Evolutionary conservation across 257 asterid genomes (phyloP).

Genomic region (Galeopsis tetrahit): DNA sequence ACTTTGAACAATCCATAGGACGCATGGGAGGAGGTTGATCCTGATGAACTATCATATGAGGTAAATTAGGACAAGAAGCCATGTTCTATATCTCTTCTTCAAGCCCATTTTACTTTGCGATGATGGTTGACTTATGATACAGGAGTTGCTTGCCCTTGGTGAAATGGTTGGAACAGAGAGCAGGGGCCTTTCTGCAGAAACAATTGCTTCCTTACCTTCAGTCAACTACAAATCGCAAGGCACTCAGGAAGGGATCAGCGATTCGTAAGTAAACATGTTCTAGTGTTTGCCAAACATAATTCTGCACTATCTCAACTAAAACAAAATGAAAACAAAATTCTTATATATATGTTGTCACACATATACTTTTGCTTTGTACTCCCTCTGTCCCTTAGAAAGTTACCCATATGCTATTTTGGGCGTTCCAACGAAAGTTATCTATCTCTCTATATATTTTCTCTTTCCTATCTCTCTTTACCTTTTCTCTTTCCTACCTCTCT

Average conservation of each 20-base stretch:
- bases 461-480: too few relatives aligned
- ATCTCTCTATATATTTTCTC: too few relatives aligned
- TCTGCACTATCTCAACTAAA: slow-evolving; percentile 26
- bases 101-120: background rate
- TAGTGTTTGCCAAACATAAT: slow-evolving; percentile 30
- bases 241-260: slow-evolving; percentile 61
- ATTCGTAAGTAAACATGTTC: slow-evolving; percentile 66
- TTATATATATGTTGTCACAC: background rate
- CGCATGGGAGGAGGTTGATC: slow-evolving; percentile 90
- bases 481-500: too few relatives aligned
- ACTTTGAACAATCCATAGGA: slow-evolving; percentile 52
- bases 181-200: slow-evolving; percentile 90
- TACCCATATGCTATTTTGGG: too few relatives aligned
- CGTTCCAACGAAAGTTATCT: too few relatives aligned
- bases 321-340: background rate
- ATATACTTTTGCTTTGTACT: background rate
- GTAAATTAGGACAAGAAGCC: slow-evolving; percentile 42
- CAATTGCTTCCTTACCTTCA: slow-evolving; percentile 85
- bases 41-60: slow-evolving; percentile 94
- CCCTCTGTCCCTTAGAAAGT: too few relatives aligned
- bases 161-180: slow-evolving; percentile 96
- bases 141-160: slow-evolving; percentile 95
- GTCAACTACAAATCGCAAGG: slow-evolving; percentile 63
- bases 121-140: slow-evolving; percentile 34
- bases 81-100: slow-evolving; percentile 13